phyloP scores from a whole-genome alignment of 78 protist genomes.

The Cavenderia fasciculata region DNA sequence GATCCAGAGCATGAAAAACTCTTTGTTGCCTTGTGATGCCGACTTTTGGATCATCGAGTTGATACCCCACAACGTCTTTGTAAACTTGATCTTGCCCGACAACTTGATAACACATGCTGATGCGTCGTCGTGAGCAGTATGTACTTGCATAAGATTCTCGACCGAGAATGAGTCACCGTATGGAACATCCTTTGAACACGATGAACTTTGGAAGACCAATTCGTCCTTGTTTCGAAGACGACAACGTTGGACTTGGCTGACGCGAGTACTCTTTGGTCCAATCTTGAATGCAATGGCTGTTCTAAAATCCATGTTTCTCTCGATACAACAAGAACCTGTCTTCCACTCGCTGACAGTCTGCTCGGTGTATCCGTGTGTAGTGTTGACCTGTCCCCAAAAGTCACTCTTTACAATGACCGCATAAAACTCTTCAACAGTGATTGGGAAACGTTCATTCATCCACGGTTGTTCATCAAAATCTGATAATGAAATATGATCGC shows the following conservation, averaged over 20 bases:
- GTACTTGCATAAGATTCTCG: conserved; percentile 39
- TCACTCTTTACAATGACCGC: conserved; percentile 31
- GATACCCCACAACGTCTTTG: conserved; percentile 77
- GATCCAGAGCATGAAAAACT: conserved; percentile 46
- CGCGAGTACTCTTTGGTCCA: conserved; percentile 79
- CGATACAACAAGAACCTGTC: conserved; percentile 43
- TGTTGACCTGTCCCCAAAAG: conserved; percentile 65
- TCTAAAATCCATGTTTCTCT: conserved; percentile 70
- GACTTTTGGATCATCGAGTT: conserved; percentile 75
- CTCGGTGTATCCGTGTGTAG: conserved; percentile 60
- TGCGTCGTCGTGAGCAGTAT: conserved; percentile 31
- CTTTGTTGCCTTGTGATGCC: conserved; percentile 55
- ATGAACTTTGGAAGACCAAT: conserved; percentile 1
- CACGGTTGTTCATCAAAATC: conserved; percentile 73
- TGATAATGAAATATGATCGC: conserved; percentile 31
- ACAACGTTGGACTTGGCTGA: conserved; percentile 62
- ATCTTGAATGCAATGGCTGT: conserved; percentile 54
- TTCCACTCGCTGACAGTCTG: conserved; percentile 56
- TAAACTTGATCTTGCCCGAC: conserved; percentile 67
- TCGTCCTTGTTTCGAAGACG: conserved; percentile 29
- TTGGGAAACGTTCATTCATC: conserved; percentile 40
- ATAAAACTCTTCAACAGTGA: conserved; percentile 53
- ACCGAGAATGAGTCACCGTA: conserved; percentile 80
- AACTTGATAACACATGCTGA: conserved; percentile 37
- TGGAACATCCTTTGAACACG: conserved; percentile 64